Evolutionary conservation across 495 filamentous ascomycete genomes (phyloP), one percentile per base, ranked within the genome.

Genomic region (Podospora comata): DNA sequence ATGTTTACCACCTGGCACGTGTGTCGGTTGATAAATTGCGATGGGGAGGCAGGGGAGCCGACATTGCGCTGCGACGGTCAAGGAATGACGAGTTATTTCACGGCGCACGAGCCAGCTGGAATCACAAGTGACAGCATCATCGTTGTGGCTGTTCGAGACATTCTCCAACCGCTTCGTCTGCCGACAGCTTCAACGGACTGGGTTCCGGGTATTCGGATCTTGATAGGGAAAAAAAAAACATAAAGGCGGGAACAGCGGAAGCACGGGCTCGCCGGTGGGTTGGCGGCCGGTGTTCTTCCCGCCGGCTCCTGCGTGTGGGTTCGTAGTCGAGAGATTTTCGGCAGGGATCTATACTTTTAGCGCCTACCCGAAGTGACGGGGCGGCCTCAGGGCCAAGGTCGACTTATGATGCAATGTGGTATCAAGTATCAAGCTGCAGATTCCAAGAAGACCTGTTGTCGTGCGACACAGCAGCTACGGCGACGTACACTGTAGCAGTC

Each of bases 321-420:
- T 32, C 15, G 9, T 48, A 48, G 39, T 6, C 39, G 39, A 48
- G 39, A 48, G 61, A 63, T 63, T 63, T 62, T 32, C 69, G 57
- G 16, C 65, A 62, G 62, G 69, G 69, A 70, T 70, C 16, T n/a
- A 32, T 26, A 26, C 30, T 26, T 30, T 32, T 63, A 63, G 16
- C 30, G 30, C 61, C 18, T 28, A n/a, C 56, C 26, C 34, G 15
- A 60, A 60, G n/a, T 53, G 16, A 39, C 56, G 65, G 32, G 26
- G 55, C 55, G 64, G 64, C 64, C 26, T 66, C 64, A 16, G 23
- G 15, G 19, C 44, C 65, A 62, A 60, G 19, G n/a, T n/a, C 5
- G 54, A 53, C 26, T 61, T 32, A 68, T 68, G 62, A 64, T 69
- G 64, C 67, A 65, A 69, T 58, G 58, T 34, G 60, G 39, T 48